phyloP scores from a whole-genome alignment of 352 stramenopile species.

The Globisporangium spinosum region DNA sequence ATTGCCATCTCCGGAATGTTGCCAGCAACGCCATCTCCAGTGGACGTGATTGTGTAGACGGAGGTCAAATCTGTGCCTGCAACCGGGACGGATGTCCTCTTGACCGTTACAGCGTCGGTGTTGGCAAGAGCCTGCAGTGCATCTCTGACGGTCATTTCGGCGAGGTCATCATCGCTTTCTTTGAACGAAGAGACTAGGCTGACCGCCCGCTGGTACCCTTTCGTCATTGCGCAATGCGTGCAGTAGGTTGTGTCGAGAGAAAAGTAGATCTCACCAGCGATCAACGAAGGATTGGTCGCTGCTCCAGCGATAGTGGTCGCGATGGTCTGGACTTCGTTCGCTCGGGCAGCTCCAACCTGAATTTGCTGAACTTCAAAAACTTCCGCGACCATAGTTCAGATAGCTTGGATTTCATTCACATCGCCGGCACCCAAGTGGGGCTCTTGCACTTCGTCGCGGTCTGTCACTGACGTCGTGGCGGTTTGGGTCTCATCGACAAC shows the following conservation, averaged over 20 bases:
- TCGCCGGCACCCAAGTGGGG: constrained; percentile 79
- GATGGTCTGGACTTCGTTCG: constrained; percentile 85
- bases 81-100: constrained; percentile 14
- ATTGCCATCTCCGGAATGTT: constrained; percentile 80
- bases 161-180: constrained; percentile 15
- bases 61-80: constrained; percentile 53
- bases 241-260: constrained; percentile 61
- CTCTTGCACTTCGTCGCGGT: constrained; percentile 91
- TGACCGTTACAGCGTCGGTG: constrained; percentile 49
- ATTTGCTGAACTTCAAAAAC: constrained; percentile 88
- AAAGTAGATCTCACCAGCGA: constrained; percentile 47
- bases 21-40: constrained; percentile 70
- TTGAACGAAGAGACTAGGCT: constrained; percentile 43
- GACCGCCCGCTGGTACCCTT: constrained; percentile 39
- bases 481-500: constrained; percentile 91
- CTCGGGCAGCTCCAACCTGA: constrained; percentile 58
- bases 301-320: constrained; percentile 69
- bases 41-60: constrained; percentile 86
- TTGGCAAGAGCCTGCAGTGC: constrained; percentile 46
- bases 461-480: constrained; percentile 88
- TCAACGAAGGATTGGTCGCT: constrained; percentile 36
- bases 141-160: constrained; percentile 21
- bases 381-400: constrained; percentile 74
- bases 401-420: constrained; percentile 90
- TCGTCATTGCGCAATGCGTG: constrained; percentile 70